Evolutionary conservation across 108 stramenopile genomes (phyloP), one percentile per base, ranked within the genome.

Genomic region (Fragilaria crotonensis): DNA sequence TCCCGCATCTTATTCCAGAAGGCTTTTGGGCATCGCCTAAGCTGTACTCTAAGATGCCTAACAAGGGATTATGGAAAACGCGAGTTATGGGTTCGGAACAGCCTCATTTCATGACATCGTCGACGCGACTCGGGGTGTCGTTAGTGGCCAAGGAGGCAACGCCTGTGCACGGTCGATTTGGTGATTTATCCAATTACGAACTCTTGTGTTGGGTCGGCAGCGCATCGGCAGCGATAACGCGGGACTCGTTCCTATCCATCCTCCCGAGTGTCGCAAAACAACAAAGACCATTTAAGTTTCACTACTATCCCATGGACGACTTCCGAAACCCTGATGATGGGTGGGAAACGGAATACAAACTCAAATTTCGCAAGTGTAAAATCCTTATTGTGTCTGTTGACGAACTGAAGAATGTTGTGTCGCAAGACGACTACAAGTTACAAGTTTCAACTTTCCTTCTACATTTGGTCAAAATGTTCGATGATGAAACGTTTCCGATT

Each of bases 201-300:
- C 33, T 81, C 4, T 62, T 81, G 0, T 81, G 80, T 53, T 81
- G 72, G 67, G 41, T 81, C 14, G 80, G 80, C n/a, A 57, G 65
- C n/a, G 22, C 60, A 1, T 73, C 72, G 5, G 72, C 72, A 19
- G 9, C 54, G 11, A 17, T 18, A 11, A 25, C 71, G 2, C 45
- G 54, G 20, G 28, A 50, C 4, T 31, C 68, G 1, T 81, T 81
- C 52, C 32, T 65, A 21, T n/a, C 60, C 14, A 25, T 74, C 0
- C 64, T 66, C 55, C 50, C 62, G 11, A 28, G 27, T 3, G 32
- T 81, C 2, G 33, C 25, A 18, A 23, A 45, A 7, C 25, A 41
- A 20, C 80, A 81, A 32, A 62, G 76, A 18, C 80, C 80, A 3
- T 81, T 81, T 57, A 81, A 81, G 45, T 81, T 81, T 33, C 71